These are phyloP conservation scores for Candida morakotiae DNA, from an alignment of 805 yeast genomes.

Conservation along the genomic window DNA sequence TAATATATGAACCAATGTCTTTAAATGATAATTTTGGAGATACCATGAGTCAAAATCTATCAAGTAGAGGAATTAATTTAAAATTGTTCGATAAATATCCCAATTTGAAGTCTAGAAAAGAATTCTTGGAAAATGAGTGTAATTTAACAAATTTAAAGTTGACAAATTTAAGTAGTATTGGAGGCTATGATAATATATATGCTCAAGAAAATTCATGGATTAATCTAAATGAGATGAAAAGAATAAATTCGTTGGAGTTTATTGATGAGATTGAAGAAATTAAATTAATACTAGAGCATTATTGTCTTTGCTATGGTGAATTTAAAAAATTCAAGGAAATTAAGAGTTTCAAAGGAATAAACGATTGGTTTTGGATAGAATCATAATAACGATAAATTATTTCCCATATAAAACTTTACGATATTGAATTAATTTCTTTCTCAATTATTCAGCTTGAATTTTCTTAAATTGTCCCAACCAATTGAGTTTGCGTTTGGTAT, in stretches of 20 bases:
- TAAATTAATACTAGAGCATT: slow-evolving; percentile 56
- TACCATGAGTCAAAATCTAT: slow-evolving; percentile 62
- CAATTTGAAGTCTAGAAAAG: slow-evolving; percentile 27
- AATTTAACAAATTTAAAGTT: slow-evolving; percentile 29
- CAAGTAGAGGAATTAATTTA: slow-evolving; percentile 56
- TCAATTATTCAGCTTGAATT: slow-evolving; percentile 18
- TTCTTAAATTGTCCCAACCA: slow-evolving; percentile 42
- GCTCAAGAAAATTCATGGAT: slow-evolving; percentile 38
- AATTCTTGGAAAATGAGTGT: slow-evolving; percentile 18
- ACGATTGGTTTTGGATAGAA: slow-evolving; percentile 4
- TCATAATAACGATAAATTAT: no score
- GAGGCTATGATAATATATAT: slow-evolving; percentile 31
- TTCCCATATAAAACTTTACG: no score
- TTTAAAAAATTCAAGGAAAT: slow-evolving; percentile 1
- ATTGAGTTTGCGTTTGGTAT: slow-evolving; percentile 40
- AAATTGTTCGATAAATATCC: slow-evolving; percentile 54
- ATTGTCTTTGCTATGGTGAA: slow-evolving; percentile 41
- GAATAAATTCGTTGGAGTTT: slow-evolving; percentile 55
- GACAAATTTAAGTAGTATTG: slow-evolving; percentile 44
- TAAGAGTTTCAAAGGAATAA: slow-evolving; percentile 4
- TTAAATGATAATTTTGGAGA: slow-evolving; percentile 60
- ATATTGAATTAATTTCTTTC: no score
- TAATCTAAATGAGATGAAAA: slow-evolving; percentile 26
- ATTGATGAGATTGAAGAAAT: slow-evolving; percentile 77
- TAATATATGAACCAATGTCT: slow-evolving; percentile 71